Percentiles rank a stretch among this genome's conserved stretches.
These are phyloP conservation scores for Microdochium paspali DNA, from an alignment of 2,329 filamentous ascomycete species.

Conservation along the genomic window DNA sequence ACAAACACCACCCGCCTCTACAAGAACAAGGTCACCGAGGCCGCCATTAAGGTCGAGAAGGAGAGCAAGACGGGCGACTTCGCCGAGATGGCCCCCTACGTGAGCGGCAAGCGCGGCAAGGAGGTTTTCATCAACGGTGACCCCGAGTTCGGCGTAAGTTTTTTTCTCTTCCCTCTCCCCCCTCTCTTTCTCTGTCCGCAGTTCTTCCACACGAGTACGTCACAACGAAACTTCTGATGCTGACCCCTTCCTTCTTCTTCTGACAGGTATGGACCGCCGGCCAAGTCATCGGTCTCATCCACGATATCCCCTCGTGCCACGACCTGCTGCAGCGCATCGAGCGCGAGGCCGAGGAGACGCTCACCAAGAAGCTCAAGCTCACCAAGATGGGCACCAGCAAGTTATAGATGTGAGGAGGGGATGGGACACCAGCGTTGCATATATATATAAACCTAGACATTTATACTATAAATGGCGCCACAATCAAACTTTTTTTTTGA, in stretches of 20 bases:
- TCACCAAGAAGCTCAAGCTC: constrained; percentile 49
- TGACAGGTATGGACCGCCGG: constrained; percentile 94
- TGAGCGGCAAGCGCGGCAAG: constrained; percentile 83
- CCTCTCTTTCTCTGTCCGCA: constrained; percentile 1
- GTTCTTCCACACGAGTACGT: background rate
- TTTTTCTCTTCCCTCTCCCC: background rate
- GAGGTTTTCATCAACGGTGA: constrained; percentile 92
- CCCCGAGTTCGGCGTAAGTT: constrained; percentile 74
- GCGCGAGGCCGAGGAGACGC: constrained; percentile 60
- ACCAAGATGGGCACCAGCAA: constrained; percentile 45
- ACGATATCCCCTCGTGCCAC: constrained; percentile 71
- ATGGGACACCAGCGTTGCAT: too few relatives aligned
- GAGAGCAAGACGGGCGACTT: constrained; percentile 83
- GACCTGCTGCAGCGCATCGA: constrained; percentile 64
- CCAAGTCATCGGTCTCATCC: constrained; percentile 83
- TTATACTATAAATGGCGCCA: too few relatives aligned
- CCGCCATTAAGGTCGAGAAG: constrained; percentile 74
- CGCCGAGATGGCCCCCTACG: constrained; percentile 73
- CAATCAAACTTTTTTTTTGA: too few relatives aligned
- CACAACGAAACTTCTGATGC: background rate
- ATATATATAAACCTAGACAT: too few relatives aligned
- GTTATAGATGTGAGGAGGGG: constrained; percentile 42
- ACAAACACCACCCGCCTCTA: constrained; percentile 85
- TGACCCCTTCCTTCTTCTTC: too few relatives aligned
- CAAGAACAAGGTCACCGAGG: constrained; percentile 77